These are phyloP conservation scores for Pyrrhoderma lamaoense DNA, from an alignment of 1,284 basidiomycete species.

Conservation along the genomic window DNA sequence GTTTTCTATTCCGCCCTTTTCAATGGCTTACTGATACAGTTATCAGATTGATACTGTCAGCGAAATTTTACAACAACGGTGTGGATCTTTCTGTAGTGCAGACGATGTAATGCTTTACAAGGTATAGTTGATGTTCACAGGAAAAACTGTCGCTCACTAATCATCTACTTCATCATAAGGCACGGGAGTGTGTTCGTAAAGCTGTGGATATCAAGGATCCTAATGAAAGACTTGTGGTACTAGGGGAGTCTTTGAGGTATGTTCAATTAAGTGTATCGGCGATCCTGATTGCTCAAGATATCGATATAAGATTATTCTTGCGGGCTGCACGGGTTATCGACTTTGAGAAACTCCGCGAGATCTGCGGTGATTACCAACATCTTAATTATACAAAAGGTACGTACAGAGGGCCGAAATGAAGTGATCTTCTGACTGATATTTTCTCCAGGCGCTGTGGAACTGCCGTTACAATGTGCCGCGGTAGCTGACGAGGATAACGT, in stretches of 20 bases:
- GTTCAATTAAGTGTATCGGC: slow-evolving; percentile 1
- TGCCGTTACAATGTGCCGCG: slow-evolving; percentile 81
- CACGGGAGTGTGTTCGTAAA: slow-evolving; percentile 88
- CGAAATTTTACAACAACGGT: slow-evolving; percentile 88
- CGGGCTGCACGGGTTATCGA: slow-evolving; percentile 84
- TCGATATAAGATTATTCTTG: slow-evolving; percentile 61
- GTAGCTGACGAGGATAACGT: slow-evolving; percentile 73
- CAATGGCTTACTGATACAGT: slow-evolving; percentile 12
- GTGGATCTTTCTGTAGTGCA: slow-evolving; percentile 95
- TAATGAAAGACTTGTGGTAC: slow-evolving; percentile 64
- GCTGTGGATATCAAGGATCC: slow-evolving; percentile 77
- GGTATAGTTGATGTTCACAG: slow-evolving; percentile 33
- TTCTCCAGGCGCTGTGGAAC: slow-evolving; percentile 70
- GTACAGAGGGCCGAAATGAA: slow-evolving; percentile 14
- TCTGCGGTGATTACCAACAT: slow-evolving; percentile 81
- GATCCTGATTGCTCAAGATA: neutral
- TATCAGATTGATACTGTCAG: slow-evolving; percentile 89
- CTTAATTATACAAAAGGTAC: slow-evolving; percentile 75
- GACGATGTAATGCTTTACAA: slow-evolving; percentile 99
- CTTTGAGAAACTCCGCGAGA: slow-evolving; percentile 78
- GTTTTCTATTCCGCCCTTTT: slow-evolving; percentile 24
- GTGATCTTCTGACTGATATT: slow-evolving; percentile 4
- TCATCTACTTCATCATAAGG: slow-evolving; percentile 38
- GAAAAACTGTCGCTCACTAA: slow-evolving; percentile 13
- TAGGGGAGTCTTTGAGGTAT: slow-evolving; percentile 78